Evolutionary conservation across 805 yeast species (phyloP), one percentile per base, ranked within the genome.

Genomic region (Candida nitratophila): DNA sequence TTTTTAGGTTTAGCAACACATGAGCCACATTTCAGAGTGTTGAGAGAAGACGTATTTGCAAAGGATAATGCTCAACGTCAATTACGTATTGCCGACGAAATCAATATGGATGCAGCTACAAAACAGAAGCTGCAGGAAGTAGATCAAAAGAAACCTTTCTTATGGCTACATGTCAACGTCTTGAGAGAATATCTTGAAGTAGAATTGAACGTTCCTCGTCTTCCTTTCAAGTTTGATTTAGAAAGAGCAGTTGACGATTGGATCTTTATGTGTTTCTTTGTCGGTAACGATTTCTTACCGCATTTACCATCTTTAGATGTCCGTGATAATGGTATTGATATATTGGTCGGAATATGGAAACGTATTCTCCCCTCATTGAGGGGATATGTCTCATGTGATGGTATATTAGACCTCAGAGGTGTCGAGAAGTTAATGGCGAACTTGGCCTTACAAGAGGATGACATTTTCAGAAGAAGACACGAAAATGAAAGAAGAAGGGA

Each of bases 241-340:
- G 99, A 93, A 66, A 73, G 99, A 47, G 97, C 98, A 2, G 83
- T 93, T 48, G 99, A 93, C 60, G 99, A 93, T 65, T 93, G 99
- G 99, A 88, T 93, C 15, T 93, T 93, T 53, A 84, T 93, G 90
- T 91, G 98, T 74, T 93, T 93, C 70, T 93, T 93, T 60, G 95
- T 91, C 50, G 99, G 99, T 64, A 93, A 93, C 60, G 99, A 93
- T 78, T 93, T 93, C 73, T 69, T 93, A 56, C 99, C 99, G 1
- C 98, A 91, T 65, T 69, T 93, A 52, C 98, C 99, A 4, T 81
- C 95, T 27, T 73, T 93, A 44, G 96, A 91, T 56, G 97, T 93
- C 37, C 79, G 99, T 53, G 98, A 93, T 63, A 86, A 87, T 57
- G 90, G 96, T 53, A 85, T 93, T 56, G 96, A 91, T 57, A 70